These are phyloP conservation scores for Hypoxylon sp. DNA, from an alignment of 2,329 filamentous ascomycete genomes.

Conservation along the genomic window DNA sequence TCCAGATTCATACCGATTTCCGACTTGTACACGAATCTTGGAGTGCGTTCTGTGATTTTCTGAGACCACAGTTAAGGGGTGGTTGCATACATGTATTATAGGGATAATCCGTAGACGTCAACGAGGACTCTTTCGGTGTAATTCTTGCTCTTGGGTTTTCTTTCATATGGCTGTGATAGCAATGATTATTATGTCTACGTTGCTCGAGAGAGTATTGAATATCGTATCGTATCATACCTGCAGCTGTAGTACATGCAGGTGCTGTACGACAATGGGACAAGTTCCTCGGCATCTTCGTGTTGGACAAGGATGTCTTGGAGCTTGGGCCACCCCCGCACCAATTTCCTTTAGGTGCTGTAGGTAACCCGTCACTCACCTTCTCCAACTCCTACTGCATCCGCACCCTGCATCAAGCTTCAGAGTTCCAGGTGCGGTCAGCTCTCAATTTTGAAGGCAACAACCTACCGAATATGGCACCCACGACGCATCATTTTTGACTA, in stretches of 20 bases:
- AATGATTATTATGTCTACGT: not conserved
- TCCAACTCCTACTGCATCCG: conserved; percentile 3
- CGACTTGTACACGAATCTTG: not conserved
- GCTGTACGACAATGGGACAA: not conserved
- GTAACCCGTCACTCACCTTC: conserved; percentile 14
- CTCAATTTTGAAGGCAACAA: conserved; percentile 24
- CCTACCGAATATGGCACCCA: conserved; percentile 14
- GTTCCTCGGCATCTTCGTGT: not conserved
- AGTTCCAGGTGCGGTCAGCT: not conserved
- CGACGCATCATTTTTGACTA: not conserved
- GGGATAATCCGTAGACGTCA: conserved; percentile 44
- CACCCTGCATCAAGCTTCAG: conserved; percentile 10
- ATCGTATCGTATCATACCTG: not conserved
- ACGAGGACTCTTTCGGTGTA: conserved; percentile 24
- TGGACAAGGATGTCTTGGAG: conserved; percentile 52
- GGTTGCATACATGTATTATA: conserved; percentile 40
- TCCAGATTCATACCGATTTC: conserved; percentile 5
- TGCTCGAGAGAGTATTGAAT: not conserved
- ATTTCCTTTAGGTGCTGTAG: conserved; percentile 1
- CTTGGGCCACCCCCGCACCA: conserved; percentile 45
- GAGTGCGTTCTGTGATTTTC: conserved; percentile 10
- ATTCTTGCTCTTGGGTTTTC: not conserved
- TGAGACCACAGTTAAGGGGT: conserved; percentile 13
- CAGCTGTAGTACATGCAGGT: not conserved
- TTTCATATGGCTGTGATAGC: not conserved